Evolutionary conservation across 495 filamentous ascomycete genomes (phyloP).

Genomic region (Talaromyces proteolyticus): DNA sequence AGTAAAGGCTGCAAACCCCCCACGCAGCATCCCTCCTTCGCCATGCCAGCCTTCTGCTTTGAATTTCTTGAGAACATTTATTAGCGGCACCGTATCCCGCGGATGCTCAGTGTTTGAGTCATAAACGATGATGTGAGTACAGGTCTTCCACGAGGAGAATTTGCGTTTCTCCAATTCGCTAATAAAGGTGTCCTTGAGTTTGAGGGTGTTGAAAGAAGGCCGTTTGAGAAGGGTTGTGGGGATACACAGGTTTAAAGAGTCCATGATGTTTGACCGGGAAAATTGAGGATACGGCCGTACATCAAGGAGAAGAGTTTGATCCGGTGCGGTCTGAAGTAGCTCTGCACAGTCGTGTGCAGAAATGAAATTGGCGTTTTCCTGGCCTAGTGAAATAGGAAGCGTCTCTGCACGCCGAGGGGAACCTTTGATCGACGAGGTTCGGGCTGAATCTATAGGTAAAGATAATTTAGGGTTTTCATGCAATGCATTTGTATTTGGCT

Average conservation of each 20-base stretch:
- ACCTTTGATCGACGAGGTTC: slow-evolving; percentile 32
- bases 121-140: slow-evolving; percentile 78
- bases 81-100: slow-evolving; percentile 69
- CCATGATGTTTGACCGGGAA: slow-evolving; percentile 63
- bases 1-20: slow-evolving; percentile 48
- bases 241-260: slow-evolving; percentile 88
- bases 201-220: slow-evolving; percentile 85
- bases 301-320: slow-evolving; percentile 73
- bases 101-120: slow-evolving; percentile 68
- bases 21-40: slow-evolving; percentile 61
- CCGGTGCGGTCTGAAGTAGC: slow-evolving; percentile 50
- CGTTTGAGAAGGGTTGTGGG: slow-evolving; percentile 91
- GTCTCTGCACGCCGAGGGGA: slow-evolving; percentile 53
- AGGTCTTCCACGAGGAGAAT: slow-evolving; percentile 71
- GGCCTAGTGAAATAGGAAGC: slow-evolving; percentile 41
- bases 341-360: slow-evolving; percentile 58
- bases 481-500: slow-evolving; percentile 11
- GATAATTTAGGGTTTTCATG: slow-evolving; percentile 35
- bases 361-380: slow-evolving; percentile 45
- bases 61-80: slow-evolving; percentile 92
- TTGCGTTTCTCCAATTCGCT: slow-evolving; percentile 62
- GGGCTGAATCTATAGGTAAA: slow-evolving; percentile 8
- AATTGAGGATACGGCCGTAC: slow-evolving; percentile 83
- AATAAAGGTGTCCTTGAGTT: slow-evolving; percentile 83
- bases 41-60: slow-evolving; percentile 77